A percentile compares a stretch with the other conserved stretches of the same genome.
phyloP scores from a whole-genome alignment of 192 early-diverging fungal species.

The Thoreauomyces humboldtii region DNA sequence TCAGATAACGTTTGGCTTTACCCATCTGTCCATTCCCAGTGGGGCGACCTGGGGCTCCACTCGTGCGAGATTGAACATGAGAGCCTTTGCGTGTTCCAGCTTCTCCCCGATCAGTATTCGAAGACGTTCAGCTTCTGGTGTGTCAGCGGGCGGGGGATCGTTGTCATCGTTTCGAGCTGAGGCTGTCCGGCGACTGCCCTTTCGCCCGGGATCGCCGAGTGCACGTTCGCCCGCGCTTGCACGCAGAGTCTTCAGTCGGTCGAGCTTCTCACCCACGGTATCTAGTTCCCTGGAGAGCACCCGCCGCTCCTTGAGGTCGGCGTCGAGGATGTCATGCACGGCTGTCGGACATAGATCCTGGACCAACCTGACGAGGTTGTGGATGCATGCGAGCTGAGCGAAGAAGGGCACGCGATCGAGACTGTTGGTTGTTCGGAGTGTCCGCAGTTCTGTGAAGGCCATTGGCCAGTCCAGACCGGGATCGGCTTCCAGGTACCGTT shows the following conservation, averaged over 20 bases:
- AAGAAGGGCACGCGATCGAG: neutral
- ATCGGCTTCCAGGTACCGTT: neutral
- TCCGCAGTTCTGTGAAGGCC: neutral
- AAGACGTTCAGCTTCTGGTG: neutral
- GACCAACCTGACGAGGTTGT: neutral
- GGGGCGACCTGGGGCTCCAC: neutral
- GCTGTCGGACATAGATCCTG: neutral
- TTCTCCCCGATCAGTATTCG: no score
- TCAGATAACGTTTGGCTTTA: neutral
- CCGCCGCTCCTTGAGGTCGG: neutral
- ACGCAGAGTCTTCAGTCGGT: no score
- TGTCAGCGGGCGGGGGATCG: neutral
- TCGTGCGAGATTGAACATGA: neutral
- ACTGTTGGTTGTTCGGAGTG: neutral
- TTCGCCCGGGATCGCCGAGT: neutral
- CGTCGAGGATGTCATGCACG: neutral
- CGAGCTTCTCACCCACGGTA: neutral
- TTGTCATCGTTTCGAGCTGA: neutral
- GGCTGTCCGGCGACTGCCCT: neutral
- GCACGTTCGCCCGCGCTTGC: neutral
- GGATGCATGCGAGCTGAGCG: neutral
- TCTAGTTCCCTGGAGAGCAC: neutral
- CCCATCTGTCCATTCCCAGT: neutral
- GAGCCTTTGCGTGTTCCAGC: neutral
- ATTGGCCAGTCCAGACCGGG: neutral